Conservation (phyloP, 225 moss, liverwort and hornwort species). For the Polytrichum formosum region DNA sequence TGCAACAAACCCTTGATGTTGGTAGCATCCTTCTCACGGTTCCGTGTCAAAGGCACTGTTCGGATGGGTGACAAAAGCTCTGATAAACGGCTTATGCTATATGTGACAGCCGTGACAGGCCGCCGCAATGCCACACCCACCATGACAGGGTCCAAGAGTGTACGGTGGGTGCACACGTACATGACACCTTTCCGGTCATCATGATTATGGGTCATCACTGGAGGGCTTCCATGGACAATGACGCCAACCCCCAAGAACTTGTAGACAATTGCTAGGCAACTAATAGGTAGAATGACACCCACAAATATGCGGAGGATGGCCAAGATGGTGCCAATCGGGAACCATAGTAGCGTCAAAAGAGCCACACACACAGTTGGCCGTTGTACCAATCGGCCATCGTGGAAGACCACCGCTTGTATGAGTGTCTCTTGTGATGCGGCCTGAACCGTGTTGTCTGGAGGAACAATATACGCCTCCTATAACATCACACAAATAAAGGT, state of each 20-base stretch:
- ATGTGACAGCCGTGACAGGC: slow-evolving; percentile 45
- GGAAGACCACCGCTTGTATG: slow-evolving; percentile 34
- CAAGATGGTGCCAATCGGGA: slow-evolving; percentile 45
- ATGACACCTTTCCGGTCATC: slow-evolving; percentile 27
- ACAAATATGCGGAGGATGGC: slow-evolving; percentile 38
- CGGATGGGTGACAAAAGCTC: slow-evolving; percentile 66
- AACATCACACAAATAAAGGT: background rate
- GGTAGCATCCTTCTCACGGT: slow-evolving; percentile 50
- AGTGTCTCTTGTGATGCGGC: slow-evolving; percentile 34
- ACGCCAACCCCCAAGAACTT: slow-evolving; percentile 40
- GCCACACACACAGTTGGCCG: slow-evolving; percentile 38
- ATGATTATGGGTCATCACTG: slow-evolving; percentile 6
- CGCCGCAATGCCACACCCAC: slow-evolving; percentile 42
- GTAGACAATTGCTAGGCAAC: slow-evolving; percentile 26
- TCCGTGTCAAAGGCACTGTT: slow-evolving; percentile 42
- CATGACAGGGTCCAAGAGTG: slow-evolving; percentile 60
- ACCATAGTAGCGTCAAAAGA: slow-evolving; percentile 46
- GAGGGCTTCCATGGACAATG: slow-evolving; percentile 42
- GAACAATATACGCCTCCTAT: slow-evolving; percentile 52
- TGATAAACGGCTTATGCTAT: slow-evolving; percentile 57
- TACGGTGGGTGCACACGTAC: slow-evolving; percentile 52
- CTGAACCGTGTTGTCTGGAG: slow-evolving; percentile 16
- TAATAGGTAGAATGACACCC: slow-evolving; percentile 43
- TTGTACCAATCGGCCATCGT: slow-evolving; percentile 56
- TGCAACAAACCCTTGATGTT: slow-evolving; percentile 40